Conservation (phyloP, 106 monocot genomes). For the Dioscorea alata region DNA sequence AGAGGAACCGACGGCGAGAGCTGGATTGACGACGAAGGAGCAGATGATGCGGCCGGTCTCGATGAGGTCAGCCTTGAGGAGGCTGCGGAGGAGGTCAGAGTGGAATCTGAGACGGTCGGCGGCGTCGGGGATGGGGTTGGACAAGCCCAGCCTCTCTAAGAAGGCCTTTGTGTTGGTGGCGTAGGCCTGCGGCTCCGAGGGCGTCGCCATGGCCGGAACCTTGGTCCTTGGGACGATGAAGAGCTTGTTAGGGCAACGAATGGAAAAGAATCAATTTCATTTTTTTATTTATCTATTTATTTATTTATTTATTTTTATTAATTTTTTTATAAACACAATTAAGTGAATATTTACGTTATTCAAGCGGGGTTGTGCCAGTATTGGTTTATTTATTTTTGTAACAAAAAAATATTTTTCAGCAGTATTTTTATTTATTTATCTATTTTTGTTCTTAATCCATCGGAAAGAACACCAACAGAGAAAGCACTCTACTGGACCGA, state of each 20-base stretch:
- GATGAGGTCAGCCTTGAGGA: conserved; percentile 33
- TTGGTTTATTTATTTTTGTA: too few species aligned
- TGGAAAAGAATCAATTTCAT: too few species aligned
- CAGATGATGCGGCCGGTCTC: conserved; percentile 42
- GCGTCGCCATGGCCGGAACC: not conserved
- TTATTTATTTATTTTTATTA: not conserved
- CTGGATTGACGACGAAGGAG: conserved; percentile 43
- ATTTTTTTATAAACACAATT: too few species aligned
- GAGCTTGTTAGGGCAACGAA: not conserved
- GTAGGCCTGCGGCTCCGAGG: not conserved
- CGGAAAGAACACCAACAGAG: too few species aligned
- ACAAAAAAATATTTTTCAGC: too few species aligned
- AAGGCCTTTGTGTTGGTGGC: conserved; percentile 9
- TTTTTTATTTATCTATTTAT: not conserved
- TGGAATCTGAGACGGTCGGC: conserved; percentile 19
- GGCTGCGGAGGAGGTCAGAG: conserved; percentile 35
- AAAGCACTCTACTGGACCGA: too few species aligned
- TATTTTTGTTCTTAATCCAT: too few species aligned
- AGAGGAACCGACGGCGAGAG: conserved; percentile 25
- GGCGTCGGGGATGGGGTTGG: conserved; percentile 13
- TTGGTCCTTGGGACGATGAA: not conserved
- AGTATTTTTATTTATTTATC: too few species aligned
- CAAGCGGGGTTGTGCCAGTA: too few species aligned
- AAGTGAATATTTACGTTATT: too few species aligned
- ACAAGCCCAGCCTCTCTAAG: conserved; percentile 11